Evolutionary conservation across 2,329 filamentous ascomycete genomes (phyloP), one percentile per base, ranked within the genome.

Genomic region (Fusarium nodosum): DNA sequence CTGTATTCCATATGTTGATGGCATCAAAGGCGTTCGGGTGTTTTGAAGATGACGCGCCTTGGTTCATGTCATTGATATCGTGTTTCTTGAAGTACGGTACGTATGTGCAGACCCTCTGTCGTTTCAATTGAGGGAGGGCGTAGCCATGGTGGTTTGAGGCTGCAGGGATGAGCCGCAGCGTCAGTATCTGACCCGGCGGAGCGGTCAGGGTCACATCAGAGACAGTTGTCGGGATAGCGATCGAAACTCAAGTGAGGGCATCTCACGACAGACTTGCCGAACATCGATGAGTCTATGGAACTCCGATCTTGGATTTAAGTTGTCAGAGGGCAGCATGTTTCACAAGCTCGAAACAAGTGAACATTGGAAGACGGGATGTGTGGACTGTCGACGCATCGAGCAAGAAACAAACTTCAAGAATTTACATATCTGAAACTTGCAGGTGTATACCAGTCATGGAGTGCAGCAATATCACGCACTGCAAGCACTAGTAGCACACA

Each of bases 321-420:
- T 61, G 15, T 48, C 45, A 51, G 56, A 59, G 62, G 62, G 66
- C 18, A 31, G 39, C 12, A 59, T 72, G 69, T 72, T 72, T 72
- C 69, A 72, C 46, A 41, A 51, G 52, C 26, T 60, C 42, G 46
- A 66, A 51, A 60, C 60, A 46, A 41, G 33, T 48, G 58, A 33
- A 53, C 9, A 33, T 54, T 55, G 38, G 26, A 42, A 46, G 34
- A 64, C 31, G 45, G 34, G 61, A 66, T 65, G 38, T 24, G 30
- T 18, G 34, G 18, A 44, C 33, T 39, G 36, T 31, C 52, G 57
- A 53, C 47, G 22, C 38, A 58, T 50, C 22, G 22, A 62, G 45
- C 28, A 51, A 66, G 38, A 55, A 22, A 38, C 22, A 66, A 48
- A 45, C 55, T 50, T 36, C 60, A 52, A 52, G 30, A 47, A 22